Conservation (phyloP, 371 early-diverging fungal genomes). For the Circinella minor region DNA sequence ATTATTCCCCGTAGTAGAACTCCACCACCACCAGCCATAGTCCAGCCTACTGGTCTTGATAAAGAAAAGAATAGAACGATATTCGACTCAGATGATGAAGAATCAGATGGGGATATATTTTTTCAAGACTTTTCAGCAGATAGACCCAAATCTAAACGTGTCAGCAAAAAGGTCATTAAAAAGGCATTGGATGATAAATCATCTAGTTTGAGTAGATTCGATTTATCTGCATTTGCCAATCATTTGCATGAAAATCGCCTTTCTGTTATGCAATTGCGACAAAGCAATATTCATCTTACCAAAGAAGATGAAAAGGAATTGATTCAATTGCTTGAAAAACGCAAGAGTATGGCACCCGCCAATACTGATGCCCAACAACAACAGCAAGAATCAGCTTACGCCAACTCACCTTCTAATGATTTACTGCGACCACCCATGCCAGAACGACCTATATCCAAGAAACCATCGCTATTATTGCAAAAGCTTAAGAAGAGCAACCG, state of each 20-base stretch:
- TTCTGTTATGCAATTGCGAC: conserved; percentile 43
- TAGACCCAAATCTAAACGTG: not conserved
- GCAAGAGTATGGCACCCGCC: conserved; percentile 19
- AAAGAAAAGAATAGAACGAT: conserved; percentile 11
- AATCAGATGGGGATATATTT: conserved; percentile 38
- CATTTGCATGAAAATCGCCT: conserved; percentile 51
- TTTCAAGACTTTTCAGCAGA: conserved; percentile 38
- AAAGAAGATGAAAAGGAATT: conserved; percentile 52
- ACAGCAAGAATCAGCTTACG: too few species aligned
- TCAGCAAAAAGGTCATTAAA: conserved; percentile 8
- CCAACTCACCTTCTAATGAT: not conserved
- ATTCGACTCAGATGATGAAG: conserved; percentile 35
- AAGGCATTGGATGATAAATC: conserved; percentile 7
- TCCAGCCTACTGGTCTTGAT: not conserved
- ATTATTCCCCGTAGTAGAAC: conserved; percentile 13
- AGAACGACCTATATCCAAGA: conserved; percentile 17
- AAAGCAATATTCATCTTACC: conserved; percentile 37
- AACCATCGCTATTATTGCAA: conserved; percentile 24
- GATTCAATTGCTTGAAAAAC: conserved; percentile 29
- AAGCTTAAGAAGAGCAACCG: conserved; percentile 11
- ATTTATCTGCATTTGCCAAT: conserved; percentile 45
- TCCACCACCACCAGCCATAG: conserved; percentile 16
- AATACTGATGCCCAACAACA: not conserved
- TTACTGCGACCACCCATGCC: conserved; percentile 14
- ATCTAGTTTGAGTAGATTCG: conserved; percentile 24